Percentiles rank a stretch among this genome's conserved stretches.
Conservation (phyloP, 2,329 filamentous ascomycete genomes). For the Colletotrichum lindemuthianum region DNA sequence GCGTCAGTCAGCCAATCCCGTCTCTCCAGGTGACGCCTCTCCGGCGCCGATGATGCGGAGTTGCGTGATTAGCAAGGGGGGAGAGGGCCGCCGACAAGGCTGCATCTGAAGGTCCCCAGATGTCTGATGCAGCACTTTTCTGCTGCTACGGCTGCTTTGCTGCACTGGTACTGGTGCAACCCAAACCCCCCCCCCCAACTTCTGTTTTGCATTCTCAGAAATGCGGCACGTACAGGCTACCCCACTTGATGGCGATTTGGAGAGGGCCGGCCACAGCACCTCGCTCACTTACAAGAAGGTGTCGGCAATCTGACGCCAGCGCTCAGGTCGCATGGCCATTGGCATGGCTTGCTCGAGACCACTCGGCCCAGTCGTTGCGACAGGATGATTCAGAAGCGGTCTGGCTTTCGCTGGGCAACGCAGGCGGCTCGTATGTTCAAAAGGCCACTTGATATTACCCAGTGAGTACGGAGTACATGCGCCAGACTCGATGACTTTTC, state of each 20-base stretch:
- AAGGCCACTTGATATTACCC: constrained; percentile 5
- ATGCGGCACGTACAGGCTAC: not conserved
- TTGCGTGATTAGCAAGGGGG: constrained; percentile 21
- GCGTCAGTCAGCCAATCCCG: constrained; percentile 30
- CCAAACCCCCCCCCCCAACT: constrained; percentile 14
- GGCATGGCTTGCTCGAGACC: too few species aligned
- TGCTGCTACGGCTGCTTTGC: not conserved
- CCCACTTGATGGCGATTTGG: not conserved
- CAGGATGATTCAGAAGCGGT: constrained; percentile 7
- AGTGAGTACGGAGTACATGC: constrained; percentile 1
- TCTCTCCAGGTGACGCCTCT: constrained; percentile 30
- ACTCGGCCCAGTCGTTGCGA: not conserved
- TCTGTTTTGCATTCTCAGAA: constrained; percentile 18
- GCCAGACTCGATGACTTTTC: not conserved
- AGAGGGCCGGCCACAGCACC: too few species aligned
- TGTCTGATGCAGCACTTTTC: constrained; percentile 17
- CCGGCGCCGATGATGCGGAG: constrained; percentile 35
- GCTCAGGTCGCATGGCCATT: too few species aligned
- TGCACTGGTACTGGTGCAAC: constrained; percentile 17
- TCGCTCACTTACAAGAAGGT: too few species aligned
- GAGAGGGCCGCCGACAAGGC: constrained; percentile 31
- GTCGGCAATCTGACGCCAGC: too few species aligned
- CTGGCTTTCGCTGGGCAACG: constrained; percentile 24
- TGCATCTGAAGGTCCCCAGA: constrained; percentile 31
- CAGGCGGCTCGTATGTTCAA: constrained; percentile 7